Percentiles rank a stretch among this genome's conserved stretches.
Conservation (phyloP, 2,329 filamentous ascomycete genomes). For the Colletotrichum tanaceti region DNA sequence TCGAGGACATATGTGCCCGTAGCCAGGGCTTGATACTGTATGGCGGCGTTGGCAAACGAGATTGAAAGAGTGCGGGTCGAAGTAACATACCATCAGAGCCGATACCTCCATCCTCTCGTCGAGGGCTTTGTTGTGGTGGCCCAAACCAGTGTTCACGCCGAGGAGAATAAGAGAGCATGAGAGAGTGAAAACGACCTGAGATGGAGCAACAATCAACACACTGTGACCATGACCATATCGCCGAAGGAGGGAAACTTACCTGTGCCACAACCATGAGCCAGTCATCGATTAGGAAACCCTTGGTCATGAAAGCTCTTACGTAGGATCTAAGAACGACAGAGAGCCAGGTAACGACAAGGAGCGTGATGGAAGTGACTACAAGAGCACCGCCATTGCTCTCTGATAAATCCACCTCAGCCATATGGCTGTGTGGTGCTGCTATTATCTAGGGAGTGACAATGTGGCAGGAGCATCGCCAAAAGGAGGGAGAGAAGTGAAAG, state of each 20-base stretch:
- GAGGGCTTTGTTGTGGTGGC: slow-evolving; percentile 60
- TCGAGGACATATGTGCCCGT: slow-evolving; percentile 62
- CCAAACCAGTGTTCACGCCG: slow-evolving; percentile 58
- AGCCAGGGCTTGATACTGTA: slow-evolving; percentile 63
- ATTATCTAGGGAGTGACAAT: slow-evolving; percentile 20
- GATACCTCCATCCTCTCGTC: slow-evolving; percentile 53
- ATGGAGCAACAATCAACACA: slow-evolving; percentile 10
- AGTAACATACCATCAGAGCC: slow-evolving; percentile 57
- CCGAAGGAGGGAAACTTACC: slow-evolving; percentile 48
- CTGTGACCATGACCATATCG: not conserved
- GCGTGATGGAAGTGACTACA: slow-evolving; percentile 50
- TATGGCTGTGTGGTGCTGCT: slow-evolving; percentile 41
- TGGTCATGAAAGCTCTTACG: slow-evolving; percentile 57
- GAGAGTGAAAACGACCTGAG: slow-evolving; percentile 58
- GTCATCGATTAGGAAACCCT: slow-evolving; percentile 61
- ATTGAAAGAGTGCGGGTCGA: not conserved
- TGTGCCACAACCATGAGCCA: slow-evolving; percentile 65
- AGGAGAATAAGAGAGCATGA: slow-evolving; percentile 60
- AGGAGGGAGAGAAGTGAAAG: not conserved
- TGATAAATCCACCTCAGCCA: slow-evolving; percentile 51
- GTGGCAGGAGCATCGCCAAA: slow-evolving; percentile 28
- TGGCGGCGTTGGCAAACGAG: not conserved
- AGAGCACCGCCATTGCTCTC: slow-evolving; percentile 55
- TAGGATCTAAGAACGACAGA: slow-evolving; percentile 58
- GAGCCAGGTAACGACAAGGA: slow-evolving; percentile 56